A percentile compares a stretch with the other conserved stretches of the same genome.
phyloP scores from a whole-genome alignment of 495 filamentous ascomycete genomes.

The Staphylotrichum tortipilum region DNA sequence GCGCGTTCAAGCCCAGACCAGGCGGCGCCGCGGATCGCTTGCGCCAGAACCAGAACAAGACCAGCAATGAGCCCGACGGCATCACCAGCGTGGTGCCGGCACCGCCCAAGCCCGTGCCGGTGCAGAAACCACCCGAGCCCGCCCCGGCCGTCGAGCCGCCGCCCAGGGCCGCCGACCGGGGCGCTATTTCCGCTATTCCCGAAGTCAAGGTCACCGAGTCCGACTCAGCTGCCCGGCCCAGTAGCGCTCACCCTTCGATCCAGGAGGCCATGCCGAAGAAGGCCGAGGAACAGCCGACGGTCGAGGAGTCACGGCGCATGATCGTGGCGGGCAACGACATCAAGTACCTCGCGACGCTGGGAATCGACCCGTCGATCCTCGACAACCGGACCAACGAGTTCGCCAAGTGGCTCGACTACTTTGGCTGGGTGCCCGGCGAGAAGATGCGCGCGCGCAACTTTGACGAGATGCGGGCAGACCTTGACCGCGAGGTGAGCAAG shows the following conservation, averaged over 20 bases:
- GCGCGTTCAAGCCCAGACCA: constrained; percentile 72
- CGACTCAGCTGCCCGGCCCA: constrained; percentile 24
- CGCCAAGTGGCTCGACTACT: constrained; percentile 71
- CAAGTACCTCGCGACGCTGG: constrained; percentile 69
- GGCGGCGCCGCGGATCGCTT: constrained; percentile 74
- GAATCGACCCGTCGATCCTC: constrained; percentile 60
- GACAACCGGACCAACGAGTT: constrained; percentile 57
- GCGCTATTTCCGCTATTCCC: constrained; percentile 29
- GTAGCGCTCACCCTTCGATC: constrained; percentile 30
- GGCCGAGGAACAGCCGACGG: constrained; percentile 23
- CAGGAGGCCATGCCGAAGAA: constrained; percentile 32
- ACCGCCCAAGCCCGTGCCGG: constrained; percentile 42
- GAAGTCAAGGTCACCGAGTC: constrained; percentile 44
- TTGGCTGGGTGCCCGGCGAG: constrained; percentile 76
- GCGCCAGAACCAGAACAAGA: constrained; percentile 46
- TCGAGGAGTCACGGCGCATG: constrained; percentile 42
- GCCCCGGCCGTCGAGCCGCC: constrained; percentile 14
- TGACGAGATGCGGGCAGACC: constrained; percentile 71
- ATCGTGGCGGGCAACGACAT: constrained; percentile 63
- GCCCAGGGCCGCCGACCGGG: constrained; percentile 24
- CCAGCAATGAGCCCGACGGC: constrained; percentile 63
- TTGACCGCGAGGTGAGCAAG: constrained; percentile 78
- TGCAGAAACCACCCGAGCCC: constrained; percentile 21
- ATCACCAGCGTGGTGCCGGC: constrained; percentile 81
- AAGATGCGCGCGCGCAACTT: constrained; percentile 62